Percentiles rank a stretch among this genome's conserved stretches.
phyloP scores from a whole-genome alignment of 768 basidiomycete genomes.

The Panellus pusillus region DNA sequence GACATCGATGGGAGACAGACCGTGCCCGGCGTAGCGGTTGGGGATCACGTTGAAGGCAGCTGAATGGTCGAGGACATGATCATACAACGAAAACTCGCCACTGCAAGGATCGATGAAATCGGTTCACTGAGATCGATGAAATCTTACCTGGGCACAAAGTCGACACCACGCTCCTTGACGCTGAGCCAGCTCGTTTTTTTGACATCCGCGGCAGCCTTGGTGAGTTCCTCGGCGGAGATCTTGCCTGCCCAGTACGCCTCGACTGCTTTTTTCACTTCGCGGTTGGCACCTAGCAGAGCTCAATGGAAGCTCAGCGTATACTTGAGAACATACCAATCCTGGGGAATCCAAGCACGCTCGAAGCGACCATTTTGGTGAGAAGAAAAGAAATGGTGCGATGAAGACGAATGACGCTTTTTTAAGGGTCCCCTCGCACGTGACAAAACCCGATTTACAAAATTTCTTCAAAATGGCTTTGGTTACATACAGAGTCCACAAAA shows the following conservation, averaged over 20 bases:
- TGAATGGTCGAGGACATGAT: slow-evolving; percentile 97
- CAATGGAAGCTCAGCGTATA: not conserved
- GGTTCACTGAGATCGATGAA: slow-evolving; percentile 19
- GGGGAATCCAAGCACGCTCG: slow-evolving; percentile 90
- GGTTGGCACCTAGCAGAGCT: slow-evolving; percentile 69
- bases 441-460: no score
- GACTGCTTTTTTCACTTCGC: slow-evolving; percentile 96
- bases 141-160: slow-evolving; percentile 85
- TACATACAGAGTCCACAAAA: not conserved
- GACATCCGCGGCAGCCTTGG: slow-evolving; percentile 83
- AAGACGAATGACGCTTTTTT: slow-evolving; percentile 1
- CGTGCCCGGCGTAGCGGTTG: slow-evolving; percentile 85
- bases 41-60: slow-evolving; percentile 96
- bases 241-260: slow-evolving; percentile 99
- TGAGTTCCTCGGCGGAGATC: slow-evolving; percentile 82
- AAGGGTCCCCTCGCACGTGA: no score
- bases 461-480: no score
- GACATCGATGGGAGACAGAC: slow-evolving; percentile 86
- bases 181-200: slow-evolving; percentile 86
- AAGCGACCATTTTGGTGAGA: slow-evolving; percentile 61
- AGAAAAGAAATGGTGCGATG: slow-evolving; percentile 30
- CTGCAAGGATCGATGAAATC: slow-evolving; percentile 41
- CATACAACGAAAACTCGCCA: slow-evolving; percentile 98
- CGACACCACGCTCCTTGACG: slow-evolving; percentile 84
- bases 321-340: slow-evolving; percentile 65